Percentiles rank a stretch among this genome's conserved stretches.
These are phyloP conservation scores for Cymbopogon flexuosus DNA, from an alignment of 202 grass and related monocot species.

Conservation along the genomic window DNA sequence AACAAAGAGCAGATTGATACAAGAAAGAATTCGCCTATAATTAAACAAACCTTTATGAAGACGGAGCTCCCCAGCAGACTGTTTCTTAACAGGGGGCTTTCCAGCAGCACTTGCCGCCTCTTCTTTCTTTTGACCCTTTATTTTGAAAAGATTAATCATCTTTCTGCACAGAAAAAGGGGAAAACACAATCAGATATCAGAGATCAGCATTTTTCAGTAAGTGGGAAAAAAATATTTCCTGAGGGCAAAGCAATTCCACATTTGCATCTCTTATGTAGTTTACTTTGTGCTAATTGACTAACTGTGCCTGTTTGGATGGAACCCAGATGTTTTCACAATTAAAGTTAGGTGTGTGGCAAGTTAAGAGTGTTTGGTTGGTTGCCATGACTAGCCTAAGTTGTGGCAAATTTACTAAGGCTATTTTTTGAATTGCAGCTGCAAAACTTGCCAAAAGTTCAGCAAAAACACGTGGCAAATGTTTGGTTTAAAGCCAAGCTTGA, in stretches of 20 bases:
- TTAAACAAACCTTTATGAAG: conserved; percentile 63
- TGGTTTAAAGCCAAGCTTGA: not conserved
- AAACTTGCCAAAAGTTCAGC: not conserved
- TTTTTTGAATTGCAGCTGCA: not conserved
- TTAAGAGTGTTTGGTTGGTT: not conserved
- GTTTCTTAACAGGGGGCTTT: conserved; percentile 62
- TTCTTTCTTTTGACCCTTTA: conserved; percentile 80
- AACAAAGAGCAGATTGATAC: not conserved
- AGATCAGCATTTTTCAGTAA: not conserved
- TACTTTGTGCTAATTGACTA: not conserved
- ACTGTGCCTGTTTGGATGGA: not conserved
- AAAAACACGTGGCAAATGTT: not conserved
- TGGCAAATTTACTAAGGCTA: not conserved
- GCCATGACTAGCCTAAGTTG: not conserved
- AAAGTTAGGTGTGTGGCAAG: not conserved
- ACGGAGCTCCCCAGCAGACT: conserved; percentile 73
- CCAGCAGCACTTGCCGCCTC: conserved; percentile 64
- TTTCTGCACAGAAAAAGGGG: conserved; percentile 24
- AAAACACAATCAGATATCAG: conserved; percentile 12
- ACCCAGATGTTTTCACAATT: not conserved
- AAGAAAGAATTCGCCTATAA: not conserved
- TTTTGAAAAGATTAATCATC: conserved; percentile 89
- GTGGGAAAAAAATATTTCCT: not conserved
- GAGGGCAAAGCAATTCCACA: not conserved
- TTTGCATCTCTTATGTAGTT: not conserved